Conservation (phyloP, 495 filamentous ascomycete species). For the Pseudoneurospora amorphoporcata region DNA sequence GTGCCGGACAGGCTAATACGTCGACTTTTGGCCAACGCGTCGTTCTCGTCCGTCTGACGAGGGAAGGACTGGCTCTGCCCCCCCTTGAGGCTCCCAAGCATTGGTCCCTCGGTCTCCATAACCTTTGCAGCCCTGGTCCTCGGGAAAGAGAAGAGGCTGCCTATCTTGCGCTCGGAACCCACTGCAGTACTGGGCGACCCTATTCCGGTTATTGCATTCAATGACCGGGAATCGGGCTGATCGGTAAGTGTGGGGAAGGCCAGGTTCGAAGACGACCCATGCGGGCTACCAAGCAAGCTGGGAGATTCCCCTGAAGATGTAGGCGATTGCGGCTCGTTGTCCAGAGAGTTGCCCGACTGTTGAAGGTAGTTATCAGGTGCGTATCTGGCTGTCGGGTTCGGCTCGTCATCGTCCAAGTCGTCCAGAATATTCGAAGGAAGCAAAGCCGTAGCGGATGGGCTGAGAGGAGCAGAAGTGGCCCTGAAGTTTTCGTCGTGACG, state of each 20-base stretch:
- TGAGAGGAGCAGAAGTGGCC: conserved; percentile 56
- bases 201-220: conserved; percentile 13
- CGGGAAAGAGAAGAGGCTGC: conserved; percentile 52
- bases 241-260: conserved; percentile 36
- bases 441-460: conserved; percentile 67
- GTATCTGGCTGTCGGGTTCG: conserved; percentile 37
- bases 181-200: conserved; percentile 11
- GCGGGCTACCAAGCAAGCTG: conserved; percentile 59
- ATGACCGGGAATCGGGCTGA: conserved; percentile 25
- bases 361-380: conserved; percentile 19
- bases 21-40: conserved; percentile 30
- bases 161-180: conserved; percentile 22
- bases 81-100: conserved; percentile 62
- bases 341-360: conserved; percentile 32
- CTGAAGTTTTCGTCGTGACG: conserved; percentile 34
- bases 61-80: conserved; percentile 80
- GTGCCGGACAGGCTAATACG: conserved; percentile 40
- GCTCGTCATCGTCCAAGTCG: conserved; percentile 58
- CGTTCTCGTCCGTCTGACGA: conserved; percentile 38
- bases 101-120: conserved; percentile 54
- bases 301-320: conserved; percentile 54
- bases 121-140: conserved; percentile 59
- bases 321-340: conserved; percentile 54
- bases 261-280: conserved; percentile 49
- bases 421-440: conserved; percentile 70